Base-by-base conservation (phyloP, 2,329 filamentous ascomycete genomes). In the Dactylonectria estremocensis region DNA sequence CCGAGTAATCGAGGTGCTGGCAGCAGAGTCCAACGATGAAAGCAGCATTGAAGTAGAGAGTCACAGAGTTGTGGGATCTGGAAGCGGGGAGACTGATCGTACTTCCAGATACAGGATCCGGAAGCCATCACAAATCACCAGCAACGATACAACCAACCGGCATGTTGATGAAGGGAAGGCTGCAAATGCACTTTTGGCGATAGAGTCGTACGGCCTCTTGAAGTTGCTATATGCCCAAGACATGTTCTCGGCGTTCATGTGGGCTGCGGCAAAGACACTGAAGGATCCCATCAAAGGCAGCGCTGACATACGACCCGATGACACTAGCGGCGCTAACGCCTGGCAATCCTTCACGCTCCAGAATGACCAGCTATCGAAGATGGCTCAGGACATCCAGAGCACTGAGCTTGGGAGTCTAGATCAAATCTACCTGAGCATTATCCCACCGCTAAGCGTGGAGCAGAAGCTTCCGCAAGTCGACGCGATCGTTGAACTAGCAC, bases 171-270 rank as follows among this genome's bases (percentile, higher is more conserved):
- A 16, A 13, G 13, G 11, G 16, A 16, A 14, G 13, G 13, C 13
- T 4, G n/a, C 22, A 8, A 14, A 20, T 28, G 16, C 22, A 2
- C 31, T 67, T 11, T 45, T 75, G 4, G 67, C 63, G 10, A 50
- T 40, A 3, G 56, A 68, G 31, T 70, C 64, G 2, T 33, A 71
- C 20, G 50, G 35, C 2, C 16, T 67, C 3, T 49, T 74, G 9
- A 55, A 68, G 53, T 50, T 49, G 14, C 20, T 75, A 5, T 76
- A 70, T 45, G 72, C 77, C 7, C 73, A 76, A 33, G 67, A 79
- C 37, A 67, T 80, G 35, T 76, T 79, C 20, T 72, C 74, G 3
- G 46, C 72, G 1, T 80, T 80, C 64, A 75, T 80, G 71, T 73
- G 73, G 53, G 67, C 75, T 3, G 50, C 65, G 13, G 73, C 73